phyloP scores from a whole-genome alignment of 805 yeast species.

The Kazachstania africana region DNA sequence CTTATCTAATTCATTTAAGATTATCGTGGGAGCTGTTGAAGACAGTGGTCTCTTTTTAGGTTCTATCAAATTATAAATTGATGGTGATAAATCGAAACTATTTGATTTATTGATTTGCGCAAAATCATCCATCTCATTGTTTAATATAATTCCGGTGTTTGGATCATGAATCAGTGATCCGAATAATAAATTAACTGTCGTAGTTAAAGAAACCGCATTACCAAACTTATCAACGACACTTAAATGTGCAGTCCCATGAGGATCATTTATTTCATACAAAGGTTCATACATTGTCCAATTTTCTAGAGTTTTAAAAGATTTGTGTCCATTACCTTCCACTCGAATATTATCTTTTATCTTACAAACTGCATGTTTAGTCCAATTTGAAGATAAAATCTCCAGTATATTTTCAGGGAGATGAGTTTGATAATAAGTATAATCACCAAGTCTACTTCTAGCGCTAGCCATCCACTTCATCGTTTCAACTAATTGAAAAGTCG shows the following conservation, averaged over 20 bases:
- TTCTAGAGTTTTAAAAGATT: slow-evolving; percentile 34
- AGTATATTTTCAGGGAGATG: slow-evolving; percentile 28
- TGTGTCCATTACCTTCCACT: background rate
- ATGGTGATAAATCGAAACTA: slow-evolving; percentile 73
- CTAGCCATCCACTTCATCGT: slow-evolving; percentile 91
- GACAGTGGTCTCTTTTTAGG: slow-evolving; percentile 79
- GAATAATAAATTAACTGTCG: slow-evolving; percentile 74
- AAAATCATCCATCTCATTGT: slow-evolving; percentile 93
- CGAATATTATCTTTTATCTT: slow-evolving; percentile 37
- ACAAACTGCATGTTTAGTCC: slow-evolving; percentile 41
- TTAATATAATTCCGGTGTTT: slow-evolving; percentile 68
- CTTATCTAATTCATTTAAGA: slow-evolving; percentile 30
- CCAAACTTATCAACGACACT: slow-evolving; percentile 63
- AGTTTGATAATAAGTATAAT: slow-evolving; percentile 25
- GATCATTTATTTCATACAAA: slow-evolving; percentile 61
- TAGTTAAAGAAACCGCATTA: slow-evolving; percentile 78
- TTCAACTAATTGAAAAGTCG: slow-evolving; percentile 64
- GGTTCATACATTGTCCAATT: slow-evolving; percentile 72
- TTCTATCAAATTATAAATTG: slow-evolving; percentile 61
- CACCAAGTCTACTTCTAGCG: slow-evolving; percentile 80
- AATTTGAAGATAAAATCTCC: slow-evolving; percentile 38
- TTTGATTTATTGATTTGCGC: slow-evolving; percentile 59
- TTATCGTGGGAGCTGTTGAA: slow-evolving; percentile 68
- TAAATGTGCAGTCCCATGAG: slow-evolving; percentile 86
- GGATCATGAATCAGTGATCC: slow-evolving; percentile 80